These are phyloP conservation scores for Butyriboletus loyo DNA, from an alignment of 768 basidiomycete genomes.

Conservation along the genomic window DNA sequence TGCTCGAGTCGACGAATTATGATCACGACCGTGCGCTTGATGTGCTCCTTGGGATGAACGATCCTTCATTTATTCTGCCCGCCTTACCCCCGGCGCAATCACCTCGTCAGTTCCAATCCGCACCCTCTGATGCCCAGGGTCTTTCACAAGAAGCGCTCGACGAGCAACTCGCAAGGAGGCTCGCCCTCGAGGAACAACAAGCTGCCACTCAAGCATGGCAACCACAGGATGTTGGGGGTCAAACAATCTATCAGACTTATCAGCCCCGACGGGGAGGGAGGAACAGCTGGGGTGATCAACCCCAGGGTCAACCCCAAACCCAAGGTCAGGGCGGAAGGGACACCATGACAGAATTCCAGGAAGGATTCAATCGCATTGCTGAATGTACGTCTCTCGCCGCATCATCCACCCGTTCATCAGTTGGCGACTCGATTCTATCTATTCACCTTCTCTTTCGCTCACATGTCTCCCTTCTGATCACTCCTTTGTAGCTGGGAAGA, in stretches of 20 bases:
- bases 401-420: neutral
- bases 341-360: conserved; percentile 65
- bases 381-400: conserved; percentile 53
- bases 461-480: neutral
- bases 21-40: conserved; percentile 78
- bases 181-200: conserved; percentile 60
- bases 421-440: neutral
- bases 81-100: conserved; percentile 1
- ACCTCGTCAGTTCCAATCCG: neutral
- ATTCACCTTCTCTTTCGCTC: neutral
- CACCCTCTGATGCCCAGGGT: conserved; percentile 11
- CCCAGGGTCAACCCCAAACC: conserved; percentile 7
- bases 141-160: conserved; percentile 67
- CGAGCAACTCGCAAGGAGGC: conserved; percentile 71
- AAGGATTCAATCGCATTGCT: conserved; percentile 72
- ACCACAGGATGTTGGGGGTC: conserved; percentile 6
- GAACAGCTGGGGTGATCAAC: neutral
- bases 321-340: conserved; percentile 36
- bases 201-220: conserved; percentile 21
- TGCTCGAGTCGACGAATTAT: conserved; percentile 68
- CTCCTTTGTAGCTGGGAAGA: conserved; percentile 60
- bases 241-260: conserved; percentile 23
- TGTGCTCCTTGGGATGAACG: conserved; percentile 78
- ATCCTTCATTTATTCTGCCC: conserved; percentile 64
- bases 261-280: conserved; percentile 18